A percentile compares a stretch with the other conserved stretches of the same genome.
These are phyloP conservation scores for Neurospora africana DNA, from an alignment of 495 filamentous ascomycete species.

Conservation along the genomic window DNA sequence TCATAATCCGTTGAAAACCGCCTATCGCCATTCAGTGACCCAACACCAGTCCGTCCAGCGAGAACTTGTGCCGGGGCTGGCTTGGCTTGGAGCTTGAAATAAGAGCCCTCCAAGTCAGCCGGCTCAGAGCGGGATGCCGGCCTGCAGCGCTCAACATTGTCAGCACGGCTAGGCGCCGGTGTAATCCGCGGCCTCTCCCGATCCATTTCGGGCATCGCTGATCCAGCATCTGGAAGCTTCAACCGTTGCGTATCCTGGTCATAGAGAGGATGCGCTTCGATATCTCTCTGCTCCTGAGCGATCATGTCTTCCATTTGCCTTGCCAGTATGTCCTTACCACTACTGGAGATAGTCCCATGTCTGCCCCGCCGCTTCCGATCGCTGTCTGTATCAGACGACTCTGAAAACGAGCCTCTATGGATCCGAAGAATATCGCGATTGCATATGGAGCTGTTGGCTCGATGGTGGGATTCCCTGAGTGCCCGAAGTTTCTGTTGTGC, in stretches of 20 bases:
- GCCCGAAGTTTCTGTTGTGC: slow-evolving; percentile 41
- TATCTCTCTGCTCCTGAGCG: slow-evolving; percentile 37
- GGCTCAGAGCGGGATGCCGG: slow-evolving; percentile 24
- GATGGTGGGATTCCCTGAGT: slow-evolving; percentile 37
- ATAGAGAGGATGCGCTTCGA: slow-evolving; percentile 18
- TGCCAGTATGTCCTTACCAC: slow-evolving; percentile 46
- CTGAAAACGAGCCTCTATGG: slow-evolving; percentile 31
- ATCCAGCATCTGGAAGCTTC: slow-evolving; percentile 17
- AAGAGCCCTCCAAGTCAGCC: slow-evolving; percentile 19
- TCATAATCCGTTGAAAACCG: slow-evolving; percentile 33
- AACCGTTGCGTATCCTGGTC: slow-evolving; percentile 20
- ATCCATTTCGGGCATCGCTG: slow-evolving; percentile 19
- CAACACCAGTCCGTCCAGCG: slow-evolving; percentile 28
- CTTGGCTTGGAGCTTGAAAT: slow-evolving; percentile 7
- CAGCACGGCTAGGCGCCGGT: slow-evolving; percentile 10
- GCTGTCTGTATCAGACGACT: slow-evolving; percentile 37
- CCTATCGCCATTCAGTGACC: slow-evolving; percentile 9
- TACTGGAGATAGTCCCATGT: slow-evolving; percentile 26
- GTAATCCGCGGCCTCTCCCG: slow-evolving; percentile 8
- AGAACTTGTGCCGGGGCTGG: slow-evolving; percentile 16
- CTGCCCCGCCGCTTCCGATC: slow-evolving; percentile 29
- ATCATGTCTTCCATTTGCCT: slow-evolving; percentile 61
- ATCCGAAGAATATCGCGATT: slow-evolving; percentile 31
- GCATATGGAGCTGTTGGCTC: slow-evolving; percentile 28
- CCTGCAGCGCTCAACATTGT: slow-evolving; percentile 11